A percentile compares a stretch with the other conserved stretches of the same genome.
phyloP scores from a whole-genome alignment of 176 grass and related monocot species.

The Carex kokanica region DNA sequence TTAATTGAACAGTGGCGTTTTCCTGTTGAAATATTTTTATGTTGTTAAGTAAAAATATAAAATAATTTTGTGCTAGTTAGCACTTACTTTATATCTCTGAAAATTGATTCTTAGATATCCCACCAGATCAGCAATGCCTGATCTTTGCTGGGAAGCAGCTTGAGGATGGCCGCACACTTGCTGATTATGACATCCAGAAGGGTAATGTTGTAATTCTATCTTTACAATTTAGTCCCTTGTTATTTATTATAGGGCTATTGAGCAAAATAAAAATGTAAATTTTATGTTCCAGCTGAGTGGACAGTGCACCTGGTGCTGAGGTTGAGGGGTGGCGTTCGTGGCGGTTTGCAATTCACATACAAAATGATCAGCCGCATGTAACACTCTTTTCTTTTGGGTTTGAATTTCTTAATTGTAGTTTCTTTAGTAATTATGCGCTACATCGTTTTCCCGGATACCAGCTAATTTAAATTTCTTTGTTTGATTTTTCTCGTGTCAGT shows the following conservation, averaged over 20 bases:
- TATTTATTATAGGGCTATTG: not conserved
- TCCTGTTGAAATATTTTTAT: too few relatives aligned
- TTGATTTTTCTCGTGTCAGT: too few relatives aligned
- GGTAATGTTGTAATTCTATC: not conserved
- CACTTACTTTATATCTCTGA: too few relatives aligned
- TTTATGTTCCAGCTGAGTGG: constrained; percentile 23
- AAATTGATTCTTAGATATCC: constrained; percentile 46
- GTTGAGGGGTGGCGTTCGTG: constrained; percentile 36
- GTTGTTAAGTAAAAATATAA: too few relatives aligned
- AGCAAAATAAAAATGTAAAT: not conserved
- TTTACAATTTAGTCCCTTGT: not conserved
- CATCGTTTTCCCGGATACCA: too few relatives aligned
- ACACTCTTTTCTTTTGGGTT: not conserved
- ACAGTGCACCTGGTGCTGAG: constrained; percentile 70
- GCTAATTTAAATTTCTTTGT: too few relatives aligned
- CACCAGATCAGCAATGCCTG: constrained; percentile 78
- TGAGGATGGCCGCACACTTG: constrained; percentile 67
- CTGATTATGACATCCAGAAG: constrained; percentile 92
- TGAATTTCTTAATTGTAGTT: not conserved
- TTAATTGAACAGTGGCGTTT: too few relatives aligned
- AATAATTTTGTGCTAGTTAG: too few relatives aligned
- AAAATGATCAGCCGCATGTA: constrained; percentile 86
- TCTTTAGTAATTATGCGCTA: not conserved
- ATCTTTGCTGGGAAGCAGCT: constrained; percentile 82
- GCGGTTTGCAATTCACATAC: not conserved